Percentiles rank a stretch among this genome's conserved stretches.
phyloP scores from a whole-genome alignment of 2,329 filamentous ascomycete species.

The Ceratocystis alfenasii region DNA sequence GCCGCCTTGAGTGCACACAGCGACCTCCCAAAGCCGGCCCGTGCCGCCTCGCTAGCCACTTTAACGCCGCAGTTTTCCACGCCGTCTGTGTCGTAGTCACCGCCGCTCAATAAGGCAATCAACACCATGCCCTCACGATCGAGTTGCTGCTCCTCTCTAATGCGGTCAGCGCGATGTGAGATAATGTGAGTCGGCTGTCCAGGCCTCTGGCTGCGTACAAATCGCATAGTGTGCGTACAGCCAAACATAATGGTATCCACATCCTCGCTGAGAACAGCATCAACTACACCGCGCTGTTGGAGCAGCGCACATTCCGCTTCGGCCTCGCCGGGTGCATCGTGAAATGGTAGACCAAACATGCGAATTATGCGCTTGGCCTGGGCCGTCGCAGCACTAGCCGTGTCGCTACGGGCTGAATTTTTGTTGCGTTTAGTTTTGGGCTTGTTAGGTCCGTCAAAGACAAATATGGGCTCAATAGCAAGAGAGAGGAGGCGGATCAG shows the following conservation, averaged over 20 bases:
- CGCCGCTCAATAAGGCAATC: constrained; percentile 87
- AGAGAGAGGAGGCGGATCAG: constrained; percentile 63
- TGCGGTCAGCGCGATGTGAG: constrained; percentile 42
- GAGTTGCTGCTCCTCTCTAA: constrained; percentile 46
- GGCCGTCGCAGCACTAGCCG: constrained; percentile 56
- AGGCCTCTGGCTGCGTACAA: constrained; percentile 28
- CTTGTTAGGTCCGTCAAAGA: constrained; percentile 79
- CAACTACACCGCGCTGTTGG: constrained; percentile 70
- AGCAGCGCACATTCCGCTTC: constrained; percentile 90
- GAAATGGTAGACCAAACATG: constrained; percentile 70
- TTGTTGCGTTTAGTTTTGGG: constrained; percentile 84
- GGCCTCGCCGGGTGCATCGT: constrained; percentile 85
- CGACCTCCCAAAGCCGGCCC: constrained; percentile 70
- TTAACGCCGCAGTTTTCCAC: constrained; percentile 80
- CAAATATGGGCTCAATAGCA: constrained; percentile 76
- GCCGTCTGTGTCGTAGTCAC: constrained; percentile 83
- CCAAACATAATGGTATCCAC: constrained; percentile 98
- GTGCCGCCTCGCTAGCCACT: constrained; percentile 77
- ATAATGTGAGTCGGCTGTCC: constrained; percentile 66
- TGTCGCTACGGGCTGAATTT: constrained; percentile 45
- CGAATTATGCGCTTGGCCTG: constrained; percentile 74
- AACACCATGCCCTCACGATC: constrained; percentile 85
- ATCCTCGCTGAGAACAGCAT: constrained; percentile 91
- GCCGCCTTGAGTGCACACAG: constrained; percentile 54
- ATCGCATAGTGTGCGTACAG: constrained; percentile 63